Conservation (phyloP, 169 alveolate genomes). For the Eimeria acervulina region DNA sequence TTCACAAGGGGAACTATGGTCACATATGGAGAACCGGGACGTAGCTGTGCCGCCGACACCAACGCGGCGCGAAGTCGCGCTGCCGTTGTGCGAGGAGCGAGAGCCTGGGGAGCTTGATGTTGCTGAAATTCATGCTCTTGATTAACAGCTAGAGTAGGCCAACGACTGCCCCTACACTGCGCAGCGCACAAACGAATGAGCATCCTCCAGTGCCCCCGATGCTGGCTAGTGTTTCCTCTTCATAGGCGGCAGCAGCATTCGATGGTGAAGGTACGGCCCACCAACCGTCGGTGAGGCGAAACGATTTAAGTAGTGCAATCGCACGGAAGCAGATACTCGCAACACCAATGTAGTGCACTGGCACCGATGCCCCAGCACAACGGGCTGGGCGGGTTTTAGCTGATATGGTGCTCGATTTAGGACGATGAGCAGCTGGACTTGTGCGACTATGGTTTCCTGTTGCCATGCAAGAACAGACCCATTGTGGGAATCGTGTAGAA, state of each 20-base stretch:
- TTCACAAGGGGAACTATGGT: not conserved
- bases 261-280: not conserved
- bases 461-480: not conserved
- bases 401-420: not conserved
- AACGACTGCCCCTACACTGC: not conserved
- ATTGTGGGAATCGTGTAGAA: not conserved
- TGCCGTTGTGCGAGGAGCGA: constrained; percentile 17
- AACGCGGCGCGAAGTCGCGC: not conserved
- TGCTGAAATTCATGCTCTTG: not conserved
- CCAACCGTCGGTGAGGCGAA: not conserved
- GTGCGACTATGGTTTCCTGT: not conserved
- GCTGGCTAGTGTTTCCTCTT: not conserved
- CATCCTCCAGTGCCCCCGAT: not conserved
- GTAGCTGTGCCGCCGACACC: not conserved
- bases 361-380: constrained; percentile 3
- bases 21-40: not conserved
- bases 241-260: not conserved
- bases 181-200: not conserved
- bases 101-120: constrained; percentile 72
- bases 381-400: not conserved
- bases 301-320: not conserved
- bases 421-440: not conserved
- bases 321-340: not conserved
- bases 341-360: not conserved
- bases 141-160: not conserved